Percentiles rank a stretch among this genome's conserved stretches.
These are phyloP conservation scores for Talaromyces sp. DNA, from an alignment of 2,329 filamentous ascomycete genomes.

Conservation along the genomic window DNA sequence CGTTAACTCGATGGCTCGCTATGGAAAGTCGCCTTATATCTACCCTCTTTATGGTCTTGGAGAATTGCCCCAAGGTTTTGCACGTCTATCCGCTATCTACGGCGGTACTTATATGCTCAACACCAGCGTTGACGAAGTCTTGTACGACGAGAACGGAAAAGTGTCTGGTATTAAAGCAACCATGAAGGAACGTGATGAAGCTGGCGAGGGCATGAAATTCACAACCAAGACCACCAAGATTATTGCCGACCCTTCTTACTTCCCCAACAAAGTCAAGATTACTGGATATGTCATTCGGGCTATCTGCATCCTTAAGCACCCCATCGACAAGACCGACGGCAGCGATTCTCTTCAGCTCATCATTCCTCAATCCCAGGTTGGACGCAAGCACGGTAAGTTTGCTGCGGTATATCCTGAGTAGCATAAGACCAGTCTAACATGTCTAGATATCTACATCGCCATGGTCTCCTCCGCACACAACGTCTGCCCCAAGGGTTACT, in stretches of 20 bases:
- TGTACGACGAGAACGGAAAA: conserved; percentile 74
- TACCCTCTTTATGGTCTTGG: conserved; percentile 97
- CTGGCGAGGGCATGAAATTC: conserved; percentile 77
- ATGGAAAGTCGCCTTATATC: conserved; percentile 98
- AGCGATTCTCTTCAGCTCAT: conserved; percentile 91
- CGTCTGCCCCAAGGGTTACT: conserved; percentile 98
- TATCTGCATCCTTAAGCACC: conserved; percentile 96
- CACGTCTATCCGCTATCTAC: conserved; percentile 95
- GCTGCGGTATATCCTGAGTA: background rate
- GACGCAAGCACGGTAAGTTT: conserved; percentile 85
- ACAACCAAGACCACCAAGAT: conserved; percentile 96
- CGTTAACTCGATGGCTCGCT: conserved; percentile 94
- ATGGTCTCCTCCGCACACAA: conserved; percentile 95
- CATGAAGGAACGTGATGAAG: conserved; percentile 82
- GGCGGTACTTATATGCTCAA: conserved; percentile 99
- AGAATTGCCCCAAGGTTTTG: conserved; percentile 96
- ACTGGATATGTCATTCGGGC: conserved; percentile 90
- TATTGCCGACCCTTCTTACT: conserved; percentile 94
- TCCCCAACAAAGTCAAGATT: conserved; percentile 82
- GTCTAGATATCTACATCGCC: conserved; percentile 87
- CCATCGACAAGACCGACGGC: conserved; percentile 83
- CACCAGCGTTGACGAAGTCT: conserved; percentile 84
- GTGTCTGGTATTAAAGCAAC: conserved; percentile 96
- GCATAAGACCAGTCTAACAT: conserved; percentile 24
- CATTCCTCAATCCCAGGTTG: conserved; percentile 95